Conservation (phyloP, 2,329 filamentous ascomycete species). For the Paecilomyces fulvus region DNA sequence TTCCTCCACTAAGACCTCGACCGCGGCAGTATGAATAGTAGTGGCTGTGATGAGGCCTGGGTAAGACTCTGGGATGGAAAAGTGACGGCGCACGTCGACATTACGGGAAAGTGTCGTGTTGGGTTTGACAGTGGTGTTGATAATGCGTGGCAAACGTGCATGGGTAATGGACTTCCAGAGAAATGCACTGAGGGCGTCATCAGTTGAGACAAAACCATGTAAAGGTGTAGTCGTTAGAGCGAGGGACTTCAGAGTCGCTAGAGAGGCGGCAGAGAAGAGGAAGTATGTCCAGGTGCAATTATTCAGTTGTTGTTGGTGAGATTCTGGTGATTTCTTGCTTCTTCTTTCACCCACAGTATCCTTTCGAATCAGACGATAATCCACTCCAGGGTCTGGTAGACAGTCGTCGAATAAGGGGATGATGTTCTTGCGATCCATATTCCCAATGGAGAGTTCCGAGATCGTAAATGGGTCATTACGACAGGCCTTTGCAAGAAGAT, state of each 20-base stretch:
- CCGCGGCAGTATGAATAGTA: conserved; percentile 29
- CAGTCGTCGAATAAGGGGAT: conserved; percentile 33
- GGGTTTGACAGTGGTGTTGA: conserved; percentile 10
- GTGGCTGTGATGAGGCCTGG: conserved; percentile 43
- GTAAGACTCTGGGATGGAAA: conserved; percentile 38
- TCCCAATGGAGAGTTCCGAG: conserved; percentile 39
- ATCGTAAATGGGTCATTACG: conserved; percentile 35
- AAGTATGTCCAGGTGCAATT: conserved; percentile 40
- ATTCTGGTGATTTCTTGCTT: conserved; percentile 1
- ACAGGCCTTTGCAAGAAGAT: conserved; percentile 44
- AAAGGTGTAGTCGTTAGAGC: conserved; percentile 25
- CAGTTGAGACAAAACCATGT: conserved; percentile 41
- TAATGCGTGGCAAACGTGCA: conserved; percentile 28
- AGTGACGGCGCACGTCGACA: conserved; percentile 39
- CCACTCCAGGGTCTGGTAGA: not conserved
- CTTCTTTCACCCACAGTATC: conserved; percentile 4
- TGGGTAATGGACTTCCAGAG: conserved; percentile 42
- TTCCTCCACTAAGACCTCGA: conserved; percentile 20
- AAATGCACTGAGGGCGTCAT: conserved; percentile 46
- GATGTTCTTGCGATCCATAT: conserved; percentile 28
- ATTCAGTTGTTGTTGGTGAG: conserved; percentile 23
- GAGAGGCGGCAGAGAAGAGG: conserved; percentile 30
- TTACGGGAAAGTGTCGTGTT: conserved; percentile 38
- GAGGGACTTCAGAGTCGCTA: conserved; percentile 34
- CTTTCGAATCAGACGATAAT: not conserved